These are phyloP conservation scores for Xylaria sp. DNA, from an alignment of 495 filamentous ascomycete genomes.

Conservation along the genomic window DNA sequence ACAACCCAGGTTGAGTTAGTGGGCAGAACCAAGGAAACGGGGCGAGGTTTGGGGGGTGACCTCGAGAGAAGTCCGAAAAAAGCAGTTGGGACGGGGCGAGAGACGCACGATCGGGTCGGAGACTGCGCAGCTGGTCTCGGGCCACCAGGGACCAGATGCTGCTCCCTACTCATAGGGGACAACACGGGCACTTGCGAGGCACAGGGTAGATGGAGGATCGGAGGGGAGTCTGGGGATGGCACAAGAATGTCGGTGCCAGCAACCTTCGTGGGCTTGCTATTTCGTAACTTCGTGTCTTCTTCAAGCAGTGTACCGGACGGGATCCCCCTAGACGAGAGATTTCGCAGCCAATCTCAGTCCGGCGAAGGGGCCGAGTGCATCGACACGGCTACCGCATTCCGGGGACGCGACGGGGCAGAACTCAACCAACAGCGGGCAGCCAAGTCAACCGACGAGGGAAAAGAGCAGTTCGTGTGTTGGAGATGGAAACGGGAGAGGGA, in stretches of 20 bases:
- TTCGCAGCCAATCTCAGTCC: conserved; percentile 56
- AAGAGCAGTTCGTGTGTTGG: conserved; percentile 15
- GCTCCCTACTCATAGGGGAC: conserved; percentile 60
- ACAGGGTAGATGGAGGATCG: conserved; percentile 36
- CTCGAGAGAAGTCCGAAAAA: not conserved
- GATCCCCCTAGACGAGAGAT: conserved; percentile 28
- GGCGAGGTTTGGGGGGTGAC: conserved; percentile 23
- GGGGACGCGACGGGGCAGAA: conserved; percentile 34
- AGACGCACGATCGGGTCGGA: conserved; percentile 50
- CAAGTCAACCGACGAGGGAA: conserved; percentile 18
- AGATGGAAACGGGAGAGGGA: conserved; percentile 22
- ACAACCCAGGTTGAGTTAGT: conserved; percentile 31
- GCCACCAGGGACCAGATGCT: conserved; percentile 58
- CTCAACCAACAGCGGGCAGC: conserved; percentile 21
- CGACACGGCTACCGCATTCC: conserved; percentile 61
- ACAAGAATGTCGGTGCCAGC: conserved; percentile 18
- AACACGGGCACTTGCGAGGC: conserved; percentile 32
- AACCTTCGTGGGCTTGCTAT: not conserved
- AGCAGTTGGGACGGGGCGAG: not conserved
- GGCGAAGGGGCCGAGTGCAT: conserved; percentile 60
- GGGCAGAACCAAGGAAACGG: conserved; percentile 18
- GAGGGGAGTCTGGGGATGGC: conserved; percentile 21
- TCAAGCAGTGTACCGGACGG: not conserved
- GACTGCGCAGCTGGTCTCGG: conserved; percentile 62
- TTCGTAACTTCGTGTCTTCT: not conserved